phyloP scores from a whole-genome alignment of 2,329 filamentous ascomycete species.

The Sclerotinia minor region DNA sequence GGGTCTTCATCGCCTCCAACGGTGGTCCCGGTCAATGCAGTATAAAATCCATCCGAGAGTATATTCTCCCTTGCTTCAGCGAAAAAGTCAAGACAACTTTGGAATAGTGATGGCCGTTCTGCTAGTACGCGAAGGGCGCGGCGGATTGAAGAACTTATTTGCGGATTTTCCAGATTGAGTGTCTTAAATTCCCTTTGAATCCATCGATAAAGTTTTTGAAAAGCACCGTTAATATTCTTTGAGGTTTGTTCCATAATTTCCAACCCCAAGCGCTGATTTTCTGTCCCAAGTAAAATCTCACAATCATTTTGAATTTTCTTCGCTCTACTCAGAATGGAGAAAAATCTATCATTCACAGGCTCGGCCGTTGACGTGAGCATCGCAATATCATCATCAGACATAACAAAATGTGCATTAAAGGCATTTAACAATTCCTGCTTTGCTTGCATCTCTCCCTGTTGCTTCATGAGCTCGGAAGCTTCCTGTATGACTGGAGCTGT shows the following conservation, averaged over 20 bases:
- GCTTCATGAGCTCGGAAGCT: constrained; percentile 68
- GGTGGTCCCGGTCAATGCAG: constrained; percentile 75
- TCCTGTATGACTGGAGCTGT: constrained; percentile 76
- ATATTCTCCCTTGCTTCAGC: constrained; percentile 85
- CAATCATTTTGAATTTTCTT: constrained; percentile 89
- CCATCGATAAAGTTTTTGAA: constrained; percentile 96
- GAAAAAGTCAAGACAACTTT: constrained; percentile 90
- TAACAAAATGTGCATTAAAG: constrained; percentile 79
- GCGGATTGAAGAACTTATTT: constrained; percentile 82
- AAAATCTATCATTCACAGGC: constrained; percentile 84
- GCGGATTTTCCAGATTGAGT: constrained; percentile 89
- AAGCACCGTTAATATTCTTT: constrained; percentile 81
- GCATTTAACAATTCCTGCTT: constrained; percentile 77
- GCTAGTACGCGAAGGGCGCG: constrained; percentile 82
- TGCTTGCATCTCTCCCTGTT: constrained; percentile 71
- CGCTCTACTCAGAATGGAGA: constrained; percentile 70
- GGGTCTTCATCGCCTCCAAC: constrained; percentile 58
- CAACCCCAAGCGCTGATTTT: constrained; percentile 82
- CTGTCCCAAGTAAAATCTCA: constrained; percentile 82
- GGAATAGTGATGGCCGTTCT: constrained; percentile 85
- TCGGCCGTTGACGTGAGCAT: constrained; percentile 74
- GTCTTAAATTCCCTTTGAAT: constrained; percentile 90
- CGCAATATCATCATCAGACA: constrained; percentile 79
- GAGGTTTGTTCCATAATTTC: constrained; percentile 92
- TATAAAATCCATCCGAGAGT: constrained; percentile 84